These are phyloP conservation scores for Floccularia luteovirens DNA, from an alignment of 768 basidiomycete species.

Conservation along the genomic window DNA sequence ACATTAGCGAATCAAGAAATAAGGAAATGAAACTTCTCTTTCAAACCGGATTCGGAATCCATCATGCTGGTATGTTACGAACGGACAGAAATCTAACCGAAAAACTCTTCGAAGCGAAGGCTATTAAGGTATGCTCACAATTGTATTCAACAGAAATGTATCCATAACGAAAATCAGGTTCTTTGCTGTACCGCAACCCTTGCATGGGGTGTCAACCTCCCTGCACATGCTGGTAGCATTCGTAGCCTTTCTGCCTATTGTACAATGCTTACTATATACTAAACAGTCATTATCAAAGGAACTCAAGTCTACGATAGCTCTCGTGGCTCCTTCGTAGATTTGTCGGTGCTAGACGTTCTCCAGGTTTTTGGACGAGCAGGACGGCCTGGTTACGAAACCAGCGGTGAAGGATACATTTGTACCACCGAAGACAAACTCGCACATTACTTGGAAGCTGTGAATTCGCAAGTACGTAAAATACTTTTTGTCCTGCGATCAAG, in stretches of 20 bases:
- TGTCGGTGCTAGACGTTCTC: constrained; percentile 91
- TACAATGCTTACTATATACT: background rate
- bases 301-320: constrained; percentile 93
- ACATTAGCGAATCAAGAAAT: constrained; percentile 77
- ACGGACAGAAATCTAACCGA: constrained; percentile 95
- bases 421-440: constrained; percentile 89
- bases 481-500: background rate
- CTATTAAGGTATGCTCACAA: constrained; percentile 67
- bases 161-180: constrained; percentile 50
- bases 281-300: constrained; percentile 87
- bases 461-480: constrained; percentile 58
- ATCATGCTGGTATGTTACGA: constrained; percentile 97
- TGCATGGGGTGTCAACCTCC: constrained; percentile 99
- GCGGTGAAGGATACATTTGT: constrained; percentile 96
- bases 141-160: background rate
- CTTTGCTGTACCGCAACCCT: constrained; percentile 97
- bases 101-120: constrained; percentile 82
- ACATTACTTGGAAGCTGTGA: constrained; percentile 85
- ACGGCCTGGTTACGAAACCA: constrained; percentile 77
- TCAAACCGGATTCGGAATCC: constrained; percentile 90
- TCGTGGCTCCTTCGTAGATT: constrained; percentile 84
- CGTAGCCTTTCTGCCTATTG: constrained; percentile 4
- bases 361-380: constrained; percentile 98
- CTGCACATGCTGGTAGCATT: constrained; percentile 82
- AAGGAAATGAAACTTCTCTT: constrained; percentile 97